Evolutionary conservation across 2,329 filamentous ascomycete genomes (phyloP), one percentile per base, ranked within the genome.

Genomic region (Fonsecaea erecta): DNA sequence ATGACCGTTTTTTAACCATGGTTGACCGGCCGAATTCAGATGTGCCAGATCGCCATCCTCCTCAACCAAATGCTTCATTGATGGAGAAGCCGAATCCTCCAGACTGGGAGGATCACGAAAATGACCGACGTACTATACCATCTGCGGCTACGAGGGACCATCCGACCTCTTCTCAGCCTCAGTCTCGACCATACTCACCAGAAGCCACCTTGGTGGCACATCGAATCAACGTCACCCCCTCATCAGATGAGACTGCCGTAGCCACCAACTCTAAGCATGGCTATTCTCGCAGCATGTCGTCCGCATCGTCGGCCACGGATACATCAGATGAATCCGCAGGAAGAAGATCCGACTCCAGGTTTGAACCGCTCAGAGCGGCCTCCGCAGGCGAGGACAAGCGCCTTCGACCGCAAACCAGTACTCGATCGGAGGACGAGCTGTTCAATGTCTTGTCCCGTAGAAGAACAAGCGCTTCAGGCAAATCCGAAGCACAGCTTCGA

Each of bases 381-480:
- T 48, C 68, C 7, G 59, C 63, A 21, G 48, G 57, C 34, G 35
- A 64, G n/a, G 60, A 63, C 7, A 59, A 52, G 35, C 64, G 67
- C 12, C 54, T 68, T 21, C 18, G 40, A 3, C 53, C 58, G 46
- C 62, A 63, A 26, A 66, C 63, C 54, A 68, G 60, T 46, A 67
- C 69, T 24, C 60, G 61, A 32, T 68, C 60, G 4, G 69, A 71
- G 40, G 65, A 69, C 7, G 69, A 71, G 46, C 35, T 71, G 32
- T 71, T 72, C 61, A 63, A 43, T 34, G 63, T 58, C 24, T 51
- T 72, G 37, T 72, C 70, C 16, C 60, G 58, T n/a, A 66, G 70
- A 21, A 46, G 68, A 35, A 71, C 69, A 40, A 67, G 53, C 24
- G 63, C 68, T 14, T 69, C 68, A 9, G 60, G 35, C 18, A 63